Conservation (phyloP, 1,284 basidiomycete species). For the Dichomitus squalens region DNA sequence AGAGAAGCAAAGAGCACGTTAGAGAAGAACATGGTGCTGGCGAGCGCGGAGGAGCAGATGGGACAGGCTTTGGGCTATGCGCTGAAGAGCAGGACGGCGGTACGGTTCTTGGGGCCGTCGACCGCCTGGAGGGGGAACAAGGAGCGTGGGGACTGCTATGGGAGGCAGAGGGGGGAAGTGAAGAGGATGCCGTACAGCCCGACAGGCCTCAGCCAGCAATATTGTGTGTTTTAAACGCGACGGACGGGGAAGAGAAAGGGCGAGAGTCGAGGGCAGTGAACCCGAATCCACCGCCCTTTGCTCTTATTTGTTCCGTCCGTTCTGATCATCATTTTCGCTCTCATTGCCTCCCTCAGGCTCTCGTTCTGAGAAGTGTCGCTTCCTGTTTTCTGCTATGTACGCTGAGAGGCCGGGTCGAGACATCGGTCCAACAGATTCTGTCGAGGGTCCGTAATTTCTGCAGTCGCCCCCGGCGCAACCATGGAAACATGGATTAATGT, state of each 20-base stretch:
- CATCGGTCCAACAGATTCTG: background rate
- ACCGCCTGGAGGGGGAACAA: constrained; percentile 25
- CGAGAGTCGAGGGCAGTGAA: background rate
- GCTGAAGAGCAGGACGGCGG: constrained; percentile 32
- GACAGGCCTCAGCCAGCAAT: constrained; percentile 6
- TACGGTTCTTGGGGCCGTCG: constrained; percentile 15
- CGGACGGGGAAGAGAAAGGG: background rate
- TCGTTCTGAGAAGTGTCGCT: too few relatives aligned
- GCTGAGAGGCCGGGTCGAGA: background rate
- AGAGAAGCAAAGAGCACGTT: constrained; percentile 23
- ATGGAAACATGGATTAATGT: constrained; percentile 5
- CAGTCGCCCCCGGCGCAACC: background rate
- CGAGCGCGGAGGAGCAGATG: constrained; percentile 2
- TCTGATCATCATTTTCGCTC: constrained; percentile 14
- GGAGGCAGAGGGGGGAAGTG: constrained; percentile 21
- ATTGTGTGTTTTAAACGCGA: constrained; percentile 8
- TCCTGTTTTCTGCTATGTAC: background rate
- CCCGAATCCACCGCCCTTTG: constrained; percentile 1
- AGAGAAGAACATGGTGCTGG: constrained; percentile 22
- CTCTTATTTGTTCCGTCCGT: constrained; percentile 7
- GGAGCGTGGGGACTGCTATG: constrained; percentile 32
- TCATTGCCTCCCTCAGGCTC: background rate
- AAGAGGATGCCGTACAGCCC: constrained; percentile 18
- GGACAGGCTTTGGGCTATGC: constrained; percentile 3
- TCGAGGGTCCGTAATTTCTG: background rate